Evolutionary conservation across 805 yeast species (phyloP).

Genomic region (Starmerella bombicola): DNA sequence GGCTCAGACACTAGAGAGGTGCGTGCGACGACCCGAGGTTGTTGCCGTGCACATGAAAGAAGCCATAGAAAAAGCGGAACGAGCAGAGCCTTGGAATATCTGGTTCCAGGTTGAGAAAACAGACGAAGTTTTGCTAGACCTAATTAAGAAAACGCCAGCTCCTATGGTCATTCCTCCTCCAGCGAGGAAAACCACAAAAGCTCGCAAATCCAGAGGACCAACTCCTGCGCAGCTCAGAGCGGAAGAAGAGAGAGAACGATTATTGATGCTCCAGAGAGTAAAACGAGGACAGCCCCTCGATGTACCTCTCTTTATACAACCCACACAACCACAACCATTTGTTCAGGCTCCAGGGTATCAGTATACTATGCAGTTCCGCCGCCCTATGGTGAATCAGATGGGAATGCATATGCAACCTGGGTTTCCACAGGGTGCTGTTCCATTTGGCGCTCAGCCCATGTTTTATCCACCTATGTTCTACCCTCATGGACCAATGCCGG

Average conservation of each 20-base stretch:
- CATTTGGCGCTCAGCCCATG: no score
- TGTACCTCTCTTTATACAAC: background rate
- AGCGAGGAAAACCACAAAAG: constrained; percentile 11
- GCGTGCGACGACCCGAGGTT: constrained; percentile 45
- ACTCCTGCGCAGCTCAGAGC: constrained; percentile 4
- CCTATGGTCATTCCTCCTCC: constrained; percentile 17
- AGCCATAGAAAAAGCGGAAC: constrained; percentile 46
- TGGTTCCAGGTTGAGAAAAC: constrained; percentile 58
- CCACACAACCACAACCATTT: constrained; percentile 7
- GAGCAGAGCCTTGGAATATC: constrained; percentile 49
- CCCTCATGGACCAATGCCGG: no score
- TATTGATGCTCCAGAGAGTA: background rate
- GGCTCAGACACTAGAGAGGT: constrained; percentile 50
- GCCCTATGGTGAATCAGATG: no score
- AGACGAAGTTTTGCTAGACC: constrained; percentile 25
- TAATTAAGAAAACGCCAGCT: constrained; percentile 17
- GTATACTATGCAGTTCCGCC: no score
- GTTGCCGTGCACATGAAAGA: constrained; percentile 52
- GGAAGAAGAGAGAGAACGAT: background rate
- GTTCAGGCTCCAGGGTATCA: constrained; percentile 5
- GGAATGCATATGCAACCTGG: no score
- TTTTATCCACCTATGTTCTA: no score
- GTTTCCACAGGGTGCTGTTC: no score
- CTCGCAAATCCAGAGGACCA: constrained; percentile 15
- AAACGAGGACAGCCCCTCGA: constrained; percentile 12